Conservation (phyloP, 176 grass and related monocot genomes). For the Phoenix roebelenii region DNA sequence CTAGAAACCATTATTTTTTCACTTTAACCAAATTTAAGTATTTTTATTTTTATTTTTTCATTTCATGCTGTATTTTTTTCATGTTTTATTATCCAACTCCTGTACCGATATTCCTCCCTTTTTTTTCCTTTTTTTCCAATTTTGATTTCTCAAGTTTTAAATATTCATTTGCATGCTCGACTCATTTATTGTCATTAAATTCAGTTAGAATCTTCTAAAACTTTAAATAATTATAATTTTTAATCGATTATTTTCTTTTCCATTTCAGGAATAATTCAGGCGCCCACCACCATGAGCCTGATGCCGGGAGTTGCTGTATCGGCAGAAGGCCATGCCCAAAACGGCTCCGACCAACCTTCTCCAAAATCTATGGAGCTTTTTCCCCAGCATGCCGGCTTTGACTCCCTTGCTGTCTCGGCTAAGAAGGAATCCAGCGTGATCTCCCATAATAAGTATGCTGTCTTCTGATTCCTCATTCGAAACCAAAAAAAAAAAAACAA, state of each 20-base stretch:
- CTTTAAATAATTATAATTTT: not conserved
- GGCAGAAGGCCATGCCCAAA: not conserved
- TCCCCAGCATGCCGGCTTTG: slow-evolving; percentile 3
- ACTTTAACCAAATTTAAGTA: too few species aligned
- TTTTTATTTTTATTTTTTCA: too few species aligned
- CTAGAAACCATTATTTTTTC: too few species aligned
- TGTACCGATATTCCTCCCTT: not conserved
- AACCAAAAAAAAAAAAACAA: too few species aligned
- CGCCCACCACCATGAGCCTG: slow-evolving; percentile 7
- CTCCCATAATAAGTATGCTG: not conserved
- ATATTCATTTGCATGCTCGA: not conserved
- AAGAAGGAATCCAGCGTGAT: not conserved
- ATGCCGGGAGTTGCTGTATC: not conserved
- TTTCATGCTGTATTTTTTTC: too few species aligned
- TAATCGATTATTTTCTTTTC: not conserved
- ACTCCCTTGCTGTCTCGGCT: not conserved
- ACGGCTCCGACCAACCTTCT: not conserved
- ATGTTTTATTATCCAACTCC: too few species aligned
- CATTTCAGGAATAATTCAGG: not conserved
- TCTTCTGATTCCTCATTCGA: too few species aligned
- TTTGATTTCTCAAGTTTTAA: not conserved
- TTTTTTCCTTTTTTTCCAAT: not conserved
- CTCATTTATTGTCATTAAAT: too few species aligned
- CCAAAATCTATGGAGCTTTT: slow-evolving; percentile 13
- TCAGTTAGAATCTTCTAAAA: too few species aligned